Percentiles rank a stretch among this genome's conserved stretches.
phyloP scores from a whole-genome alignment of 306 rosid species.

The Carpinus fangiana region DNA sequence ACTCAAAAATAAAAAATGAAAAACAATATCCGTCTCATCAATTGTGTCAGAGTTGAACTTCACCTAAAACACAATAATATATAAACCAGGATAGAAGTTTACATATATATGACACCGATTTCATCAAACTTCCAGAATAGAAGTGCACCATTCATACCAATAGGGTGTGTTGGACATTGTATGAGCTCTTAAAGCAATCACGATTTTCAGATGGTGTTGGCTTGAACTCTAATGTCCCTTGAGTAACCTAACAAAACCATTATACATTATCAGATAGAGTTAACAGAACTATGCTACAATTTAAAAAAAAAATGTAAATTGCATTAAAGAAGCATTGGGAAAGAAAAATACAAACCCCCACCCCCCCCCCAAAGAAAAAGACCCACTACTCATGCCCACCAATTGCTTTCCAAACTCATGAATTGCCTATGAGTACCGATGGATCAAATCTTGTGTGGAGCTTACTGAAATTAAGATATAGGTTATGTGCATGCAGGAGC shows the following conservation, averaged over 20 bases:
- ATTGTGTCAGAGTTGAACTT: too few species aligned
- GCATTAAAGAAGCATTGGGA: conserved; percentile 9
- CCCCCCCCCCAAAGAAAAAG: neutral
- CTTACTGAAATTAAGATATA: neutral
- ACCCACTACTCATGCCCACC: conserved; percentile 11
- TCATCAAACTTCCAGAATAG: too few species aligned
- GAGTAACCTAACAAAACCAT: conserved; percentile 56
- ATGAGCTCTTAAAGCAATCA: conserved; percentile 59
- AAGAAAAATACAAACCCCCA: neutral
- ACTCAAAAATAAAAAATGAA: too few species aligned
- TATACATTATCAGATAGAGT: neutral
- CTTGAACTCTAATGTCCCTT: conserved; percentile 92
- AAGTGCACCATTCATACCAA: too few species aligned
- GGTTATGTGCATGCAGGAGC: conserved; percentile 10
- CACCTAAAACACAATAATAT: too few species aligned
- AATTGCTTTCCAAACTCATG: conserved; percentile 6
- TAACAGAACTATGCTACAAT: neutral
- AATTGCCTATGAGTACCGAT: neutral
- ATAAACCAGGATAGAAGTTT: too few species aligned
- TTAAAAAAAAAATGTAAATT: neutral
- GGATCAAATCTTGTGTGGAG: neutral
- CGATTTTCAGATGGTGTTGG: conserved; percentile 89
- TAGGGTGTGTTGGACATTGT: too few species aligned
- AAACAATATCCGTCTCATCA: too few species aligned
- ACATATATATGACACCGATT: too few species aligned